These are phyloP conservation scores for Canavalia ensiformis DNA, from an alignment of 306 rosid species.

Conservation along the genomic window DNA sequence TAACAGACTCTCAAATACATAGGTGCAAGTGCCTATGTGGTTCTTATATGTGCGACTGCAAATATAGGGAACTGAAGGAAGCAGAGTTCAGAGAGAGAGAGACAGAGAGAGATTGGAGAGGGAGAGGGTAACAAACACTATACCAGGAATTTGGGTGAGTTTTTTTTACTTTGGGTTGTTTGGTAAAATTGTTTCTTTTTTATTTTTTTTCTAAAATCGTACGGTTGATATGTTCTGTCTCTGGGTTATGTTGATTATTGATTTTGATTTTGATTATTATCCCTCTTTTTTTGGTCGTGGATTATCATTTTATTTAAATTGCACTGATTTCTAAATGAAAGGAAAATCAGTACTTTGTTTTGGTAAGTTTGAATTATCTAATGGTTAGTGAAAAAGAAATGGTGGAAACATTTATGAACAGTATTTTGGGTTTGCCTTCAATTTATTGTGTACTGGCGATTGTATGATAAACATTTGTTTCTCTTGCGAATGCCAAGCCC, in stretches of 20 bases:
- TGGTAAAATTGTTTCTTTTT: conserved; percentile 24
- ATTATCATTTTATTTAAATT: neutral
- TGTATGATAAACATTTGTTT: no score
- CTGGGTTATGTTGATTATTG: neutral
- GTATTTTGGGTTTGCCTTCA: neutral
- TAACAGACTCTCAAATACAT: conserved; percentile 59
- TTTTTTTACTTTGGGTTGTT: conserved; percentile 36
- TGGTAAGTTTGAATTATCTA: neutral
- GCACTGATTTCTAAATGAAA: neutral
- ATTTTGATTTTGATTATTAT: neutral
- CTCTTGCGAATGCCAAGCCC: no score
- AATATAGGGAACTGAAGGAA: conserved; percentile 35
- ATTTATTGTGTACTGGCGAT: neutral
- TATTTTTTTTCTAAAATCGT: neutral
- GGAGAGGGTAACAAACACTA: conserved; percentile 13
- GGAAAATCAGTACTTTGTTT: conserved; percentile 3
- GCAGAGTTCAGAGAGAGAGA: neutral
- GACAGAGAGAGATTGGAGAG: neutral
- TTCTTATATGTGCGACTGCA: conserved; percentile 24
- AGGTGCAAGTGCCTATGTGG: conserved; percentile 35
- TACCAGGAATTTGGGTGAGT: conserved; percentile 44
- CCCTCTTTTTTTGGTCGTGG: no score
- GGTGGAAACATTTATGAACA: neutral
- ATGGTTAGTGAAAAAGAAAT: no score
- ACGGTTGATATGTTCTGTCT: neutral